A percentile compares a stretch with the other conserved stretches of the same genome.
phyloP scores from a whole-genome alignment of 306 rosid species.

The Senna siamea region DNA sequence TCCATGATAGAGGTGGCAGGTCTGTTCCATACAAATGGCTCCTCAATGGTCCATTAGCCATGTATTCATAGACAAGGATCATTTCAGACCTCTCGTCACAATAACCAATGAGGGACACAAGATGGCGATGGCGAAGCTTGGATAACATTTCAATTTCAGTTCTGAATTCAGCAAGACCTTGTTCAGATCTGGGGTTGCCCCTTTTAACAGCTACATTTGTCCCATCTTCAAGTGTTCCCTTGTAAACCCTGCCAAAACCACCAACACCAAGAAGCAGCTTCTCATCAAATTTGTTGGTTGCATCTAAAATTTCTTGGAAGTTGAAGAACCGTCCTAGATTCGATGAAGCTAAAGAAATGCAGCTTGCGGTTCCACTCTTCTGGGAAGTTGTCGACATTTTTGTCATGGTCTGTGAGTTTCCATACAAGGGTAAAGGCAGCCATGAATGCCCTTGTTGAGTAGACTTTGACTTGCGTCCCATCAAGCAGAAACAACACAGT shows the following conservation, averaged over 20 bases:
- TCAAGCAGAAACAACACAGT: constrained; percentile 60
- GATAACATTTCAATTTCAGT: constrained; percentile 97
- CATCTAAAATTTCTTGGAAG: constrained; percentile 86
- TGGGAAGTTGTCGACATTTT: constrained; percentile 81
- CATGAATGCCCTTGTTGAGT: constrained; percentile 69
- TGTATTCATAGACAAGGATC: constrained; percentile 94
- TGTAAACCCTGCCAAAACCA: constrained; percentile 90
- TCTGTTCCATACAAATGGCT: constrained; percentile 95
- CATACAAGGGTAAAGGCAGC: constrained; percentile 85
- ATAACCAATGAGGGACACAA: constrained; percentile 94
- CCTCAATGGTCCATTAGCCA: constrained; percentile 97
- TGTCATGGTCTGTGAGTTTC: constrained; percentile 89
- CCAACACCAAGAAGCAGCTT: constrained; percentile 88
- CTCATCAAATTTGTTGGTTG: constrained; percentile 91
- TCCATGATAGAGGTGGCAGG: constrained; percentile 83
- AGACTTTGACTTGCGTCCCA: constrained; percentile 54
- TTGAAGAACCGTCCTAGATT: constrained; percentile 78
- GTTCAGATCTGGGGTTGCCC: constrained; percentile 93
- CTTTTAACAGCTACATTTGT: constrained; percentile 86
- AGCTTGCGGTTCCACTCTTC: constrained; percentile 90
- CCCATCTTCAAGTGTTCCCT: constrained; percentile 92
- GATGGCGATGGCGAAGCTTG: constrained; percentile 96
- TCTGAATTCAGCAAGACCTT: constrained; percentile 92
- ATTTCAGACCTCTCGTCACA: constrained; percentile 96
- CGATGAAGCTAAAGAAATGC: constrained; percentile 78